Evolutionary conservation across 768 basidiomycete species (phyloP).

Genomic region (Mycena capillaripes): DNA sequence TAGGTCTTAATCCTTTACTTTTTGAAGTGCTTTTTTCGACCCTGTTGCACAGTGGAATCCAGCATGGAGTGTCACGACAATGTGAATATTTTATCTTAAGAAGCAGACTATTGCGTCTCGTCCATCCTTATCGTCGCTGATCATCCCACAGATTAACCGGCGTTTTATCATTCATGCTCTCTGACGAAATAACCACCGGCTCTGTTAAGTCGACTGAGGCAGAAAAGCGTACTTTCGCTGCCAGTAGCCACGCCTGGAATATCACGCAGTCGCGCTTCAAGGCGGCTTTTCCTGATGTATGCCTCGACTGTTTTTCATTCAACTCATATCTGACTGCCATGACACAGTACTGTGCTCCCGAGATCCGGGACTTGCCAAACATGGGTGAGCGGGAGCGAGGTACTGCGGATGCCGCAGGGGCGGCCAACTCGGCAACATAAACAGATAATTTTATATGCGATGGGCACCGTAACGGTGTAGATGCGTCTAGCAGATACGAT

Average conservation of each 20-base stretch:
- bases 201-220: conserved; percentile 84
- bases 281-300: conserved; percentile 90
- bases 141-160: conserved; percentile 96
- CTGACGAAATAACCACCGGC: conserved; percentile 97
- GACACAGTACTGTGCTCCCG: conserved; percentile 75
- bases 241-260: conserved; percentile 90
- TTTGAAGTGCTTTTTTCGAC: conserved; percentile 1
- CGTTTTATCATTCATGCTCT: conserved; percentile 94
- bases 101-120: background rate
- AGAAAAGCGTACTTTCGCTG: conserved; percentile 85
- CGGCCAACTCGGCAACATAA: no score
- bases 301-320: conserved; percentile 25
- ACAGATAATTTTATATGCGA: no score
- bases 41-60: conserved; percentile 90
- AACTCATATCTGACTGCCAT: conserved; percentile 25
- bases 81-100: conserved; percentile 57
- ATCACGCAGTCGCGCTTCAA: conserved; percentile 81
- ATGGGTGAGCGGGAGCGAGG: conserved; percentile 87
- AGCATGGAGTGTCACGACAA: conserved; percentile 95
- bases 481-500: no score
- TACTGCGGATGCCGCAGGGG: no score
- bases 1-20: conserved; percentile 54
- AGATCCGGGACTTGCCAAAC: conserved; percentile 87
- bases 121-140: background rate
- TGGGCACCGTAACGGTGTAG: no score